Base-by-base conservation (phyloP, 1,139 yeast genomes). In the Suhomyces panamericanus region DNA sequence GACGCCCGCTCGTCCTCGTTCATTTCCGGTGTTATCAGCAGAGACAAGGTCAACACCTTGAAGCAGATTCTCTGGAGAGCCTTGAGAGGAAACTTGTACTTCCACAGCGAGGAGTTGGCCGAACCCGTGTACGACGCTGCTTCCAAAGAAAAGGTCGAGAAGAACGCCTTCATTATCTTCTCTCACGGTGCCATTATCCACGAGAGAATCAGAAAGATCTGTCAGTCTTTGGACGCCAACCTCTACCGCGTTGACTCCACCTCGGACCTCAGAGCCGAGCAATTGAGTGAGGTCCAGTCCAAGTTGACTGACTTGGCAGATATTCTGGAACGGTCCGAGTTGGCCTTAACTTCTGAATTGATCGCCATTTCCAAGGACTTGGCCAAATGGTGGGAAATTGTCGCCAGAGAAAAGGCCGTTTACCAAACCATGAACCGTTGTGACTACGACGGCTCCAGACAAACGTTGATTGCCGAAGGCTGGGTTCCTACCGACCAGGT, bases 51-150 rank as follows among this genome's bases (percentile, higher is more conserved):
- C 42, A 72, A 75, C 39, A 76, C 87, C 4, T 71, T 93, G 54
- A 96, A 90, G 62, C 87, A 89, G 56, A 89, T 95, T 44, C 74
- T 95, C 52, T 93, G 98, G 98, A 80, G 99, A 67, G 83, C 84
- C 2, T 75, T 93, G 55, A 83, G 97, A 65, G 97, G 99, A 62
- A 91, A 91, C 64, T 71, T 93, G 58, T 87, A 77, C 63, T 83
- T 89, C 66, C 82, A 81, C 54, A 81, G 83, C 53, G 78, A 81
- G 47, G 90, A 86, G 52, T 75, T 90, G 50, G 69, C 75, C 3
- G 85, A 83, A 54, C 78, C 82, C 20, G 66, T 73, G 14, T 74
- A 63, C 49, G 77, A 73, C 50, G 61, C 68, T 20, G 67, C 71
- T 51, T 46, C 68, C 17, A 63, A 64, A 41, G 42, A 59, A 8